A percentile compares a stretch with the other conserved stretches of the same genome.
These are phyloP conservation scores for Gossypioides kirkii DNA, from an alignment of 345 rosid genomes.

Conservation along the genomic window DNA sequence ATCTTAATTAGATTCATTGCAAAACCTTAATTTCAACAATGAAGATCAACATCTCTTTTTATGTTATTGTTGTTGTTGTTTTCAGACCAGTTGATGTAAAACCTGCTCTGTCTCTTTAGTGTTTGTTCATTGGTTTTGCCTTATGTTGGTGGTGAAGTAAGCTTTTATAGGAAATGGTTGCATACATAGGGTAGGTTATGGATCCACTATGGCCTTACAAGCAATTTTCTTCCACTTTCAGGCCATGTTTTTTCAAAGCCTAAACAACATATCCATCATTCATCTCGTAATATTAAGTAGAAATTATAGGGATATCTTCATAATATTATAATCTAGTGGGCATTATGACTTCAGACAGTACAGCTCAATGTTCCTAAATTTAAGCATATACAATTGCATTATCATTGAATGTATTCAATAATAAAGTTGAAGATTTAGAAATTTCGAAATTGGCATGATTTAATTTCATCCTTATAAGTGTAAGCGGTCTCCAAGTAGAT, in stretches of 20 bases:
- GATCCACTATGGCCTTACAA: constrained; percentile 7
- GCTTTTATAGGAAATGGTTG: constrained; percentile 7
- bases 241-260: constrained; percentile 5
- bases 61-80: too few relatives aligned
- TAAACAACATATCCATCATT: constrained; percentile 4
- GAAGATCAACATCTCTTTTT: not conserved
- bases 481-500: too few relatives aligned
- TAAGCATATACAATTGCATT: not conserved
- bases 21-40: not conserved
- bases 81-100: too few relatives aligned
- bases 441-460: too few relatives aligned
- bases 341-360: not conserved
- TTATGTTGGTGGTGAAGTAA: not conserved
- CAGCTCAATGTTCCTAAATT: not conserved
- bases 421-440: too few relatives aligned
- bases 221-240: constrained; percentile 3
- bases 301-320: not conserved
- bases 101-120: not conserved
- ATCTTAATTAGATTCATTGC: not conserved
- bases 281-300: not conserved
- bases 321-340: not conserved
- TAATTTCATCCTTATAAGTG: too few relatives aligned
- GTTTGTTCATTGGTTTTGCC: not conserved
- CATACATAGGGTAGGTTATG: constrained; percentile 2
- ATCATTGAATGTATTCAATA: too few relatives aligned